Evolutionary conservation across 306 rosid genomes (phyloP).

Genomic region (Fagus sylvatica): DNA sequence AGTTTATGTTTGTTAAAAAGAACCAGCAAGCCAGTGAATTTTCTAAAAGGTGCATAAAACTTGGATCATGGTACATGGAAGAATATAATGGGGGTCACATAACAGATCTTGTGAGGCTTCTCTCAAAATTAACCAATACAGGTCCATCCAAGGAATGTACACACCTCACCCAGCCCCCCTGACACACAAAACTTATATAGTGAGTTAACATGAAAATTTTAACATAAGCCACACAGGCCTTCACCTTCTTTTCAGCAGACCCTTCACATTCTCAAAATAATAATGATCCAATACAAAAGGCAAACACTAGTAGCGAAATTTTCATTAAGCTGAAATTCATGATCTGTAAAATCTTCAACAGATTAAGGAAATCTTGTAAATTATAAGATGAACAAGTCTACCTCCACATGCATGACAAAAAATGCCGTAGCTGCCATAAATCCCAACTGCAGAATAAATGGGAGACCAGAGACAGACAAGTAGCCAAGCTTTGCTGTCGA

Average conservation of each 20-base stretch:
- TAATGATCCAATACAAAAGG: background rate
- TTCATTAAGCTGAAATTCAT: background rate
- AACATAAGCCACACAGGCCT: background rate
- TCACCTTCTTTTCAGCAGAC: background rate
- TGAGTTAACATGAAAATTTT: background rate
- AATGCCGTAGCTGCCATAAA: conserved; percentile 79
- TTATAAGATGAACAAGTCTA: conserved; percentile 30
- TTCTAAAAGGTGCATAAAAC: background rate
- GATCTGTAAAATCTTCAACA: background rate
- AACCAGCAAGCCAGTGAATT: background rate
- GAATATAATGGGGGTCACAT: background rate
- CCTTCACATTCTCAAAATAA: background rate
- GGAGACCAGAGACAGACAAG: conserved; percentile 71
- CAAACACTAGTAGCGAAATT: background rate
- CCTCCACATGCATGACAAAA: conserved; percentile 96
- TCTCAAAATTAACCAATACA: background rate
- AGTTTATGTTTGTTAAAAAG: background rate
- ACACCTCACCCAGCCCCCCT: too few relatives aligned
- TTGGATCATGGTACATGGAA: background rate
- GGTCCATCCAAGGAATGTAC: too few relatives aligned
- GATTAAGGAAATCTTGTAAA: background rate
- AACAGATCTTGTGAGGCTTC: background rate
- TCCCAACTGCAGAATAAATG: conserved; percentile 76
- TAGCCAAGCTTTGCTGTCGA: conserved; percentile 42
- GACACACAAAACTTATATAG: too few relatives aligned